Evolutionary conservation across 305 asterid genomes (phyloP), one percentile per base, ranked within the genome.

Genomic region (Fraxinus albicans): DNA sequence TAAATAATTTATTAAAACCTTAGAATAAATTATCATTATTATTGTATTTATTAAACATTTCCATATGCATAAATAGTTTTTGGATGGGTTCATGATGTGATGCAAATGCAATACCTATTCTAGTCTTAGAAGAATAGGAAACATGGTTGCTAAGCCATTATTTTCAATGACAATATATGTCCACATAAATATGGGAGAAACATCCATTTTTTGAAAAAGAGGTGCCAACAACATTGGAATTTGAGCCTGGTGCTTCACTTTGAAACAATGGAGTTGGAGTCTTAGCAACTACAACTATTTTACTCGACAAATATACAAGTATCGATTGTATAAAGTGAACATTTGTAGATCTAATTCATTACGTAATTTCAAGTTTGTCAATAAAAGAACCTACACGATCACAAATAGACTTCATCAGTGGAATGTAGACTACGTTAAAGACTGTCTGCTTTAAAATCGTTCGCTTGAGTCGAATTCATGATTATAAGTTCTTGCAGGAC

Each of bases 111-210:
- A 47, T 15, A 1, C 21, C 75, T 3, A n/a, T 63, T 58, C 53
- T n/a, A 58, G 70, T 21, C 8, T 2, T 6, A 9, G 47, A 25
- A 13, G 65, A 35, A 58, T 13, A 3, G 34, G 25, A 15, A 31
- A 12, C 19, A 6, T 2, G 70, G 67, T 40, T 76, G 44, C 65
- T 25, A 17, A 38, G 29, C n/a, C n/a, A 0, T 73, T 25, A 1
- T 50, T 27, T 44, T 55, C 58, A 29, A 27, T 8, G 27, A 47
- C 72, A 17, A 69, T 73, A 50, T n/a, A 81, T 77, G 84, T 87
- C 89, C 79, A 82, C 84, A 72, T 84, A 58, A 31, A 2, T 33
- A 82, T 38, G 75, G 86, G 19, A 15, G 80, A 81, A 33, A 77
- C 27, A 70, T 84, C 87, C 36, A 3, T 25, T 29, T 77, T 77